Evolutionary conservation across 106 monocot species (phyloP), one percentile per base, ranked within the genome.

Genomic region (Apostasia ramifera): DNA sequence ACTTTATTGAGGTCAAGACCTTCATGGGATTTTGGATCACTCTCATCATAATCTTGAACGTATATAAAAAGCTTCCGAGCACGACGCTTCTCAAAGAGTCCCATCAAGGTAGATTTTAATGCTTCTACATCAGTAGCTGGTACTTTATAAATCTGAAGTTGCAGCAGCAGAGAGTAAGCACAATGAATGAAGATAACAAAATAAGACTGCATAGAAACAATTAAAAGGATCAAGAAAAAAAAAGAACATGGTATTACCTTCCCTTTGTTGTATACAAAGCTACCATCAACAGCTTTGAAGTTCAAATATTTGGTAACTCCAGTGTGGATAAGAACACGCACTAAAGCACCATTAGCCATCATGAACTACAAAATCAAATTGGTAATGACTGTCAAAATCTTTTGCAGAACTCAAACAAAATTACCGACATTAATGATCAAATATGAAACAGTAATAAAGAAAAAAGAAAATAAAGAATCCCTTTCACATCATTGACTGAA

Each of bases 221-320:
- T 26, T 26, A 26, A 26, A 42, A 57, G 57, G 39, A n/a, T 38
- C 57, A 70, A 12, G 8, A 59, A 14, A 15, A 40, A 40, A 40
- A 40, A 13, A 8, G 4, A 55, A 47, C 45, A 40, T 7, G 38
- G 38, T 3, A 70, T 45, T 71, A 86, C 94, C 77, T 95, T 88
- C 53, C 85, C 83, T 62, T 85, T 91, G 74, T 88, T 88, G 76
- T 95, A 95, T 2, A 95, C 95, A 72, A 88, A 95, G 49, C 95
- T 88, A 56, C 95, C 95, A 76, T 95, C 95, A 71, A 95, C 95
- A 50, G 95, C 95, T 59, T 95, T 95, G 69, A 91, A 95, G 71
- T 88, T 95, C 50, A 95, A 63, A 75, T 95, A 91, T 57, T 95
- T 78, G 15, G 95, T 91, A 40, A 91, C 95, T 72, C 82, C 88